Evolutionary conservation across 148 eudicot genomes (phyloP), one percentile per base, ranked within the genome.

Genomic region (Talinum fruticosum): DNA sequence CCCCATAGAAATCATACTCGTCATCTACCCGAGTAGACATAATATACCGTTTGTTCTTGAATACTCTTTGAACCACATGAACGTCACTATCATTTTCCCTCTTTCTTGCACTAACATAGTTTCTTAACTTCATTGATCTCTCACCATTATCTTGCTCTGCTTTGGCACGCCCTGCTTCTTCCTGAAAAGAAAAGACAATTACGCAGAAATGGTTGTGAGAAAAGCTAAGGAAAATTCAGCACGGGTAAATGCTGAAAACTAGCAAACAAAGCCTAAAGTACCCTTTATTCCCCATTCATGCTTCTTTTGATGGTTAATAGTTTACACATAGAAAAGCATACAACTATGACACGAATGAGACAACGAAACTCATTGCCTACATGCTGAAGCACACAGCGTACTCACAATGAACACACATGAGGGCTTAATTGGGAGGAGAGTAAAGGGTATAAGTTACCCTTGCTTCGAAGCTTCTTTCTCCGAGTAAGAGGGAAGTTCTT

Each of bases 1-100:
- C 94, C 59, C 84, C 96, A 67, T 89, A 94, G 76, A 79, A 89
- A 79, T 93, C 97, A 79, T 96, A 96, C 84, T 96, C 97, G 80
- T 91, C 97, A 82, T 96, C 99, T 47, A 96, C 97, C 79, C 71
- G 91, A 78, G 83, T 81, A 49, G 90, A 80, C 59, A 82, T 30
- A 51, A 82, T 90, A 79, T 74, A 93, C 67, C 73, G 74, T 44
- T 85, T 82, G 79, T 93, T 93, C 29, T 85, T 91, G 86, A 83
- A 82, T 76, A 93, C 91, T 3, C 47, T 86, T 69, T 87, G 90
- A 83, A 94, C 97, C 61, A 96, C 85, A 87, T 87, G 84, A 76
- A 82, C 67, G 80, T 93, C 97, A 78, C 89, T 80, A 78, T 91
- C 99, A 83, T 90, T 97, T 84, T 88, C 77, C 76, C 82, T 86